phyloP scores from a whole-genome alignment of 176 grass and related monocot genomes.

The Musa beccarii region DNA sequence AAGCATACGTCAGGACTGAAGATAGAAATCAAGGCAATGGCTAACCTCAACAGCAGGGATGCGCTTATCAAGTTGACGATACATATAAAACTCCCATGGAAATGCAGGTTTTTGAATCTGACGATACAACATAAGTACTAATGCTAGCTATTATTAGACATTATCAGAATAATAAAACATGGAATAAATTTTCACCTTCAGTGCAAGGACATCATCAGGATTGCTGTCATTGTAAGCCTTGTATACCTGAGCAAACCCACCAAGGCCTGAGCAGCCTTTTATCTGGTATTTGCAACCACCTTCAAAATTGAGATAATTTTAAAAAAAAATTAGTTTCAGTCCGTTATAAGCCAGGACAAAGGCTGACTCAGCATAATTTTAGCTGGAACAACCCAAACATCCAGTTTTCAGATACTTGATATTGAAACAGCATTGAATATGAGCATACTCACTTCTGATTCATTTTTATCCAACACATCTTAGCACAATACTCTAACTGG shows the following conservation, averaged over 20 bases:
- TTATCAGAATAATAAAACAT: conserved; percentile 14
- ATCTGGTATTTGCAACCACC: conserved; percentile 79
- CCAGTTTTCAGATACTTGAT: no score
- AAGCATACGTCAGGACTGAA: not conserved
- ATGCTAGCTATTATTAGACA: not conserved
- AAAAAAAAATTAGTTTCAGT: not conserved
- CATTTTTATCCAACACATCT: no score
- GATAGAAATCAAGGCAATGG: conserved; percentile 7
- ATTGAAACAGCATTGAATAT: no score
- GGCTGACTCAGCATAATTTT: not conserved
- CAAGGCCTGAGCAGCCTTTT: conserved; percentile 70
- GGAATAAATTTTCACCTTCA: conserved; percentile 52
- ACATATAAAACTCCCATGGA: conserved; percentile 96
- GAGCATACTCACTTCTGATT: no score
- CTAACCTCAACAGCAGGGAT: conserved; percentile 65
- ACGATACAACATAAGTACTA: conserved; percentile 8
- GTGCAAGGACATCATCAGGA: conserved; percentile 52
- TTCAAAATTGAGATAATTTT: conserved; percentile 4
- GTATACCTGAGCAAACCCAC: conserved; percentile 79
- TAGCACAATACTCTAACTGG: no score
- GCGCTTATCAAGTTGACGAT: conserved; percentile 75
- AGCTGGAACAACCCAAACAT: no score
- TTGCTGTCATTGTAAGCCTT: conserved; percentile 72
- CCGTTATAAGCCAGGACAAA: not conserved
- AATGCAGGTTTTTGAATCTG: conserved; percentile 80